phyloP scores from a whole-genome alignment of 1,139 yeast genomes.

The Sugiyamaella novakii region DNA sequence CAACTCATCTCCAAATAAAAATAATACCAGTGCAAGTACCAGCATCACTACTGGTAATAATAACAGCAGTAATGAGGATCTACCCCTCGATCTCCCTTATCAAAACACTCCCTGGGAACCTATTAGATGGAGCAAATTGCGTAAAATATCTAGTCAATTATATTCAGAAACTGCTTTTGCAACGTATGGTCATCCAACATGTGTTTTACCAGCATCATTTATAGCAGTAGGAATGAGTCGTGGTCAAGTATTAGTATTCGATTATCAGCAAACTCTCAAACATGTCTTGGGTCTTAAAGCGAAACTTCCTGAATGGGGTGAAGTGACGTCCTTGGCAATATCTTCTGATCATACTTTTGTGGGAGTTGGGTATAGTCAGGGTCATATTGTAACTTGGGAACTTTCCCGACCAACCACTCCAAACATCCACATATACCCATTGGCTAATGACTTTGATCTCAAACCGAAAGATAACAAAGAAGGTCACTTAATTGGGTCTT shows the following conservation, averaged over 20 bases:
- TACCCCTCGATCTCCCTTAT: slow-evolving; percentile 19
- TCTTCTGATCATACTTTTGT: slow-evolving; percentile 56
- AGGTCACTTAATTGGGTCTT: slow-evolving; percentile 56
- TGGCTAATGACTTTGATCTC: slow-evolving; percentile 29
- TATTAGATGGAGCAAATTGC: slow-evolving; percentile 50
- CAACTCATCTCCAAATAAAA: background rate
- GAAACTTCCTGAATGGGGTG: slow-evolving; percentile 42
- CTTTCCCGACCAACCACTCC: slow-evolving; percentile 40
- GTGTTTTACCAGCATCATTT: slow-evolving; percentile 52
- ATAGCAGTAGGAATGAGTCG: slow-evolving; percentile 64
- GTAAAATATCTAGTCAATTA: slow-evolving; percentile 46
- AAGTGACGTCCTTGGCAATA: slow-evolving; percentile 51
- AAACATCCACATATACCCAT: slow-evolving; percentile 44
- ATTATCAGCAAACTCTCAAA: slow-evolving; percentile 59
- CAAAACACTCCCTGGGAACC: slow-evolving; percentile 37
- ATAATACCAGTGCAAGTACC: background rate
- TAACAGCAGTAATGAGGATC: slow-evolving; percentile 3
- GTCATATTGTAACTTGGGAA: slow-evolving; percentile 54
- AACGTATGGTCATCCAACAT: slow-evolving; percentile 54
- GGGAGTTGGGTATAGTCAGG: slow-evolving; percentile 51
- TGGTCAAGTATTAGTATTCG: slow-evolving; percentile 63
- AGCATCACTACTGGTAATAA: slow-evolving; percentile 9
- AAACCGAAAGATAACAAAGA: slow-evolving; percentile 39
- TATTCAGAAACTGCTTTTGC: slow-evolving; percentile 44
- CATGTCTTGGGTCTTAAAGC: slow-evolving; percentile 45